Evolutionary conservation across 345 rosid genomes (phyloP), one percentile per base, ranked within the genome.

Genomic region (Lenwebbia sp.): DNA sequence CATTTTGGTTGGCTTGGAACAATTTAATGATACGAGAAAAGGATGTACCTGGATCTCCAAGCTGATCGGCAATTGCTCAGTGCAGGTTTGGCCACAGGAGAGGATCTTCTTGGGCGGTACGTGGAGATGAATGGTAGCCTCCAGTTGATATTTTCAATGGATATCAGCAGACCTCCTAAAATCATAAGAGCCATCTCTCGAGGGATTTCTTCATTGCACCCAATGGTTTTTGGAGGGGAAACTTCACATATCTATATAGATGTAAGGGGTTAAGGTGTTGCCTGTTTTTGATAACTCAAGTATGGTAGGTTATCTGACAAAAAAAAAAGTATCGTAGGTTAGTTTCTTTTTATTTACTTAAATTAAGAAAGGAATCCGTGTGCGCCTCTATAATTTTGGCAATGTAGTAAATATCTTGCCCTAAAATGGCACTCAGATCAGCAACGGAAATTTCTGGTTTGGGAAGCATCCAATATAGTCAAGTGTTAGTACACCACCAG

Each of bases 371-470:
- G n/a, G 25, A 56, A 56, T 56, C 13, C 1, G 2, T 56, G 60
- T 23, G n/a, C 60, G 23, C n/a, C 1, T 56, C 5, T 10, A 56
- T 23, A 56, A 56, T 23, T 26, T 58, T 58, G 33, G 12, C 17
- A 58, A 58, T n/a, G 12, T 14, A 5, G 19, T 52, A 52, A 52
- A 52, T 52, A 10, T 10, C 13, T 51, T 12, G 54, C 10, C 15
- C 1, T 4, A 6, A 52, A 52, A 13, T 12, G 30, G 7, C 0
- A 26, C 0, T 5, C 0, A 1, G 2, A 0, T 58, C 0, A 26
- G n/a, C 0, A 57, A 55, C 25, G 3, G 5, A 56, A 56, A 56
- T 22, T 55, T 8, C 0, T 55, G 0, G 11, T 25, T 22, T 55
- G 40, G 40, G 40, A 40, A 40, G 40, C 44, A 41, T 41, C 44